phyloP scores from a whole-genome alignment of 2,329 filamentous ascomycete species.

The Akanthomyces uredinophilus region DNA sequence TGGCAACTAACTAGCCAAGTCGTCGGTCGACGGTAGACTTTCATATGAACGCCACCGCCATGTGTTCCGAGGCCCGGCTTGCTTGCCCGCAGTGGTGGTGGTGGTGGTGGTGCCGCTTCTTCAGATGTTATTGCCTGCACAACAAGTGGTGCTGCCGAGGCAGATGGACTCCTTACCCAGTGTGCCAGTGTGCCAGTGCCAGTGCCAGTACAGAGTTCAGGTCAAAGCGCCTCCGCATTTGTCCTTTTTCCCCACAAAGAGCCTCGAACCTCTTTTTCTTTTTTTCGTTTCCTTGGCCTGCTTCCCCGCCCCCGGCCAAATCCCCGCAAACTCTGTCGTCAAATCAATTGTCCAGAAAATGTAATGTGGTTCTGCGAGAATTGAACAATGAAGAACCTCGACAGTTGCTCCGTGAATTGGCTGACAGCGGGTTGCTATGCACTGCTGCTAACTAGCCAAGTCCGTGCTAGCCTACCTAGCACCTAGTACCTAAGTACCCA shows the following conservation, averaged over 20 bases:
- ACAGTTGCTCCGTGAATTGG: no score
- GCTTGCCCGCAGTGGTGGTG: not conserved
- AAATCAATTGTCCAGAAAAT: not conserved
- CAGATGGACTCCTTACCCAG: no score
- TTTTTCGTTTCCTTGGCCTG: no score
- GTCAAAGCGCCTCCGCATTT: constrained; percentile 9
- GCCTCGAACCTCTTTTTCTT: not conserved
- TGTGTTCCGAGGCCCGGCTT: not conserved
- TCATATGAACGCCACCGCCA: constrained; percentile 9
- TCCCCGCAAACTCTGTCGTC: not conserved
- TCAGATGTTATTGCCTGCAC: no score
- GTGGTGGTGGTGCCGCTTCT: no score
- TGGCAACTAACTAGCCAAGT: no score
- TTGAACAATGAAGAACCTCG: not conserved
- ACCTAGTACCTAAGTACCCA: no score
- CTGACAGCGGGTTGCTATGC: no score
- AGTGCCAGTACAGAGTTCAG: not conserved
- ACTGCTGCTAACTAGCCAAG: no score
- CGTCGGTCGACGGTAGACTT: not conserved
- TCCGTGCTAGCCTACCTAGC: no score
- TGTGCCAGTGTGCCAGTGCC: no score
- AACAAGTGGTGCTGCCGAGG: not conserved
- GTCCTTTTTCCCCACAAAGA: constrained; percentile 5
- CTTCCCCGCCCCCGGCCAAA: constrained; percentile 1
- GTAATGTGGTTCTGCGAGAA: not conserved